These are phyloP conservation scores for Rutstroemia sp. DNA, from an alignment of 2,329 filamentous ascomycete genomes.

Conservation along the genomic window DNA sequence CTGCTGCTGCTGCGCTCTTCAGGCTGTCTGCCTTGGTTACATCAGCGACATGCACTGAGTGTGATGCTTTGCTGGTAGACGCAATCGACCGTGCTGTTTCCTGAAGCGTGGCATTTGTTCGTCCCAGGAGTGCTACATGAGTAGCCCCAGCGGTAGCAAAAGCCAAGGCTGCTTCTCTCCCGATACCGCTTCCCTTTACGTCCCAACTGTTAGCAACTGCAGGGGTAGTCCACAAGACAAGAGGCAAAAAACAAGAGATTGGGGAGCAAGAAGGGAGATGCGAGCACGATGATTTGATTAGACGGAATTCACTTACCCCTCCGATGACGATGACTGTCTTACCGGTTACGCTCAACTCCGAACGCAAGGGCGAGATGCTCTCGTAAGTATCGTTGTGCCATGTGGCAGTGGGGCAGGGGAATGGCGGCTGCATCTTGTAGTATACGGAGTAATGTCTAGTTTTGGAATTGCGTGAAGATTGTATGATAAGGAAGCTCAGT, in stretches of 20 bases:
- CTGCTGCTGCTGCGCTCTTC: background rate
- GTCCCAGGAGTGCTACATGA: constrained; percentile 25
- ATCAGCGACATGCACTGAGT: constrained; percentile 19
- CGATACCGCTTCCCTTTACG: constrained; percentile 14
- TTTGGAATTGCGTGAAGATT: background rate
- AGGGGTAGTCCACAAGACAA: background rate
- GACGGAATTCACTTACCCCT: background rate
- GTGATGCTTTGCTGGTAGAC: constrained; percentile 9
- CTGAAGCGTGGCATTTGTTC: constrained; percentile 1
- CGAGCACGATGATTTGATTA: background rate
- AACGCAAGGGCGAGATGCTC: constrained; percentile 22
- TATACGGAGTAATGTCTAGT: background rate
- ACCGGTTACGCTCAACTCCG: constrained; percentile 8
- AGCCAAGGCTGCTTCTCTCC: constrained; percentile 12
- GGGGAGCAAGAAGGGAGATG: too few relatives aligned
- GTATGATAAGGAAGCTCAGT: background rate
- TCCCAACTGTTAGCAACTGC: background rate
- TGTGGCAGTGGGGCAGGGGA: constrained; percentile 13
- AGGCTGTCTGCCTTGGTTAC: constrained; percentile 18
- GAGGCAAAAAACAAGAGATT: background rate
- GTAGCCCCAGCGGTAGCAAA: constrained; percentile 22
- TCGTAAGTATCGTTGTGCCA: constrained; percentile 28
- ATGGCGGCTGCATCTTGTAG: constrained; percentile 6
- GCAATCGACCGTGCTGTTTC: constrained; percentile 12
- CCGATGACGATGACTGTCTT: constrained; percentile 11